phyloP scores from a whole-genome alignment of 208 protist genomes.

The Balamuthia mandrillaris region DNA sequence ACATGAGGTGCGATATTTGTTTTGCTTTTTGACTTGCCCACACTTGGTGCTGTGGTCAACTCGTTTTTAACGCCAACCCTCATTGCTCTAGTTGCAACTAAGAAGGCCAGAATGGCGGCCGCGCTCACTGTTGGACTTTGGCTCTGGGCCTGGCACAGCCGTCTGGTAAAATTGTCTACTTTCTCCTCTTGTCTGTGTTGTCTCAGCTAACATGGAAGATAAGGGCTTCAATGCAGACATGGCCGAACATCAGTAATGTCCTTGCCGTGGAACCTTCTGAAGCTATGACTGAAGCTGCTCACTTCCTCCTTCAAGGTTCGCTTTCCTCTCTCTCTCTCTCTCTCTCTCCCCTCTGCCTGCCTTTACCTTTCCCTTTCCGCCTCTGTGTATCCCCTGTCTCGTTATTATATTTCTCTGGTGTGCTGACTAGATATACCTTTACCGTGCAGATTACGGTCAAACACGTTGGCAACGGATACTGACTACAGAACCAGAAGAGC shows the following conservation, averaged over 20 bases:
- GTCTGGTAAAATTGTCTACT: neutral
- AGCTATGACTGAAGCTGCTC: constrained; percentile 14
- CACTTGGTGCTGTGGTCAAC: neutral
- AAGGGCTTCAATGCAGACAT: neutral
- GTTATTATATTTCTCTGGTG: neutral
- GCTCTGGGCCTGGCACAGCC: constrained; percentile 20
- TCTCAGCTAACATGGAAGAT: too few species aligned
- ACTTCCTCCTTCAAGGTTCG: neutral
- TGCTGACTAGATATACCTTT: neutral
- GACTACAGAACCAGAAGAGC: neutral
- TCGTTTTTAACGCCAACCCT: neutral
- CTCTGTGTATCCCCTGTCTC: too few species aligned
- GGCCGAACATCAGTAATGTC: neutral
- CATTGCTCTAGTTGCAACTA: neutral
- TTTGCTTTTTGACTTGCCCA: neutral
- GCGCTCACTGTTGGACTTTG: constrained; percentile 8
- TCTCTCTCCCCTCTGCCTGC: too few species aligned
- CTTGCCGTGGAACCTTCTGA: constrained; percentile 25
- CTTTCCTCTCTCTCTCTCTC: too few species aligned
- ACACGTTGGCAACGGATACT: constrained; percentile 17
- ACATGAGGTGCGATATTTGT: neutral
- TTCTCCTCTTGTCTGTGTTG: too few species aligned
- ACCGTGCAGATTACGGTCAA: neutral
- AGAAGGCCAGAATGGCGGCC: constrained; percentile 1
- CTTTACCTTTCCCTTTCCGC: too few species aligned